Base-by-base conservation (phyloP, 805 yeast species). In the Torulaspora quercuum region DNA sequence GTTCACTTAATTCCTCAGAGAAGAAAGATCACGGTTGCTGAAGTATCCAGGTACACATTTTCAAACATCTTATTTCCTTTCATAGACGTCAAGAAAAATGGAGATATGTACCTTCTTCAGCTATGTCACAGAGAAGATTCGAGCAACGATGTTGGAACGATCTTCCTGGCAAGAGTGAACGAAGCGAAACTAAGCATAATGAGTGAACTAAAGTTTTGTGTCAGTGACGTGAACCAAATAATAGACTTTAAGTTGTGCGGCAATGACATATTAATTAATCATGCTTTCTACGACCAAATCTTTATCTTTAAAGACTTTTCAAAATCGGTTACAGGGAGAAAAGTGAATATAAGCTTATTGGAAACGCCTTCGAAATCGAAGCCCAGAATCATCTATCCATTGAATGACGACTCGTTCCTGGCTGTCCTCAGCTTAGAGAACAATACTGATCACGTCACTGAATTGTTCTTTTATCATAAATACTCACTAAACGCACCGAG, bases 1-100 rank as follows among this genome's bases (percentile, higher is more conserved):
- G 46, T 49, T 7, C 35, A 37, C 12, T 22, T 54, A 7, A 22
- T 42, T 5, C 50, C 56, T 3, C n/a, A 19, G n/a, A 39, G 44
- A 11, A 45, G 47, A 12, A 43, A 36, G 8, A 41, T 54, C 3
- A 15, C 14, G 5, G 39, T 47, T 2, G 25, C 38, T 28, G 43
- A 38, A 11, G 17, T 42, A 1, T 20, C 19, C 11, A 31, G 23
- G 7, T 31, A 26, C 20, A 14, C 26, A n/a, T 43, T 50, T 25
- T 22, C 28, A 1, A 11, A 30, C 1, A 26, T 11, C n/a, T 8
- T 38, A 15, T 31, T 31, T 10, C 31, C 38, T 2, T 31, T 24
- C 15, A 35, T 38, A 10, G 37, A 32, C 21, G 23, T 28, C 8
- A 27, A 38, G 5, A 36, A 42, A n/a, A 29, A 35, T 6, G 42